These are phyloP conservation scores for Magnusiomyces clavatus DNA, from an alignment of 1,139 yeast genomes.

Conservation along the genomic window DNA sequence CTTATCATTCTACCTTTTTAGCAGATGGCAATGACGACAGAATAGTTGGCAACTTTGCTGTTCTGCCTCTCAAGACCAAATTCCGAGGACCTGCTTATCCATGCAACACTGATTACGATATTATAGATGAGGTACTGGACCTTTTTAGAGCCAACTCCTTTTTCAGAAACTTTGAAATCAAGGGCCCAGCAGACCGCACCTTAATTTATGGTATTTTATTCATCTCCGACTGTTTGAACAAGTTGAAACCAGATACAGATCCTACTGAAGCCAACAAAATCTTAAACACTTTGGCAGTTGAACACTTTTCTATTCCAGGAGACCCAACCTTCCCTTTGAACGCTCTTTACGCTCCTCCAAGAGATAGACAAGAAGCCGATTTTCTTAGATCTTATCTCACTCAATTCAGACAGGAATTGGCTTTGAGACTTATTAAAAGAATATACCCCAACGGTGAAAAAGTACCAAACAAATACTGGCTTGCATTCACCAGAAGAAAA, in stretches of 20 bases:
- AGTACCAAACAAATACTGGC: slow-evolving; percentile 62
- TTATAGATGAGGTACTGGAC: slow-evolving; percentile 83
- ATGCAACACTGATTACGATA: slow-evolving; percentile 75
- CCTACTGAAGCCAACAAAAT: slow-evolving; percentile 60
- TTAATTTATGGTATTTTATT: slow-evolving; percentile 91
- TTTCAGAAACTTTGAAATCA: slow-evolving; percentile 93
- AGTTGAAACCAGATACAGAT: slow-evolving; percentile 36
- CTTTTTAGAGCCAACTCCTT: slow-evolving; percentile 92
- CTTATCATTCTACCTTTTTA: slow-evolving; percentile 85
- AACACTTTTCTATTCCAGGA: slow-evolving; percentile 87
- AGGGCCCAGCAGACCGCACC: slow-evolving; percentile 92
- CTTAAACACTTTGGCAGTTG: slow-evolving; percentile 78
- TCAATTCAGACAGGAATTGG: slow-evolving; percentile 93
- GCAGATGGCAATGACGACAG: slow-evolving; percentile 34
- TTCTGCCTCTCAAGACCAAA: slow-evolving; percentile 75
- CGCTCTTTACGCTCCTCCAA: slow-evolving; percentile 70
- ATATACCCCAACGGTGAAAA: slow-evolving; percentile 52
- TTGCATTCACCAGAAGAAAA: slow-evolving; percentile 88
- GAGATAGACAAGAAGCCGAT: slow-evolving; percentile 67
- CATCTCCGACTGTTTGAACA: slow-evolving; percentile 74
- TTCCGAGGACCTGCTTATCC: slow-evolving; percentile 92
- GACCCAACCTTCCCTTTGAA: slow-evolving; percentile 91
- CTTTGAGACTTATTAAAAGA: slow-evolving; percentile 67
- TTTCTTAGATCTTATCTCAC: slow-evolving; percentile 70
- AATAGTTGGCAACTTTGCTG: slow-evolving; percentile 57